phyloP scores from a whole-genome alignment of 2,329 filamentous ascomycete species.

The Cladosporium sp. region DNA sequence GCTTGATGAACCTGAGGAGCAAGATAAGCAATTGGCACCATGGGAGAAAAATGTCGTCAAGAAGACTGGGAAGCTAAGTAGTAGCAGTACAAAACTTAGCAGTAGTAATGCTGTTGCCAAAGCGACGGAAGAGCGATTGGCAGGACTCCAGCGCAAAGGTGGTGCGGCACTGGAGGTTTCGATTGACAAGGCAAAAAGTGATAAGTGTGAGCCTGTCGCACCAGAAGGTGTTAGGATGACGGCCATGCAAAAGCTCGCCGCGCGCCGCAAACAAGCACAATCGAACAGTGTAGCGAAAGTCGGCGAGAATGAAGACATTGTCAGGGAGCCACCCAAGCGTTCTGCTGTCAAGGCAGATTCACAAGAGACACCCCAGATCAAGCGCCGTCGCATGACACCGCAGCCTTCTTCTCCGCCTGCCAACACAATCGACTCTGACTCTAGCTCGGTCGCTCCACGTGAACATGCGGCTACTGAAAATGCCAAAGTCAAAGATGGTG shows the following conservation, averaged over 20 bases:
- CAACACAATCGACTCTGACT: background rate
- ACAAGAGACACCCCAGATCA: background rate
- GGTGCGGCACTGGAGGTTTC: background rate
- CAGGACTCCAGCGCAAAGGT: background rate
- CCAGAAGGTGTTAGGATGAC: background rate
- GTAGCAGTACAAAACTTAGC: background rate
- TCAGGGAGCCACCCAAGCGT: conserved; percentile 1
- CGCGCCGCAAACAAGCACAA: background rate
- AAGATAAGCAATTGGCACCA: background rate
- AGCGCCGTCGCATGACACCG: conserved; percentile 4
- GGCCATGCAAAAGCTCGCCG: conserved; percentile 6
- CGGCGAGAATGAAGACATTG: background rate
- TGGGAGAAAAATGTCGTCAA: background rate
- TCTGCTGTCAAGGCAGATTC: background rate
- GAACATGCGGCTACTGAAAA: background rate
- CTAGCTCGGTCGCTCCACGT: background rate
- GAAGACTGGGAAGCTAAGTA: background rate
- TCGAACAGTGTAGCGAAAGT: background rate
- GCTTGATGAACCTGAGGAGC: conserved; percentile 8
- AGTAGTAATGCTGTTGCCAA: background rate
- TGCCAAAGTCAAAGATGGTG: background rate
- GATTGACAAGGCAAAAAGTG: background rate
- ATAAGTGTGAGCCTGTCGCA: background rate
- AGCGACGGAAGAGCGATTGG: background rate
- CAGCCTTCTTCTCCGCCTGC: background rate